These are phyloP conservation scores for Areca catechu DNA, from an alignment of 176 grass and related monocot species.

Conservation along the genomic window DNA sequence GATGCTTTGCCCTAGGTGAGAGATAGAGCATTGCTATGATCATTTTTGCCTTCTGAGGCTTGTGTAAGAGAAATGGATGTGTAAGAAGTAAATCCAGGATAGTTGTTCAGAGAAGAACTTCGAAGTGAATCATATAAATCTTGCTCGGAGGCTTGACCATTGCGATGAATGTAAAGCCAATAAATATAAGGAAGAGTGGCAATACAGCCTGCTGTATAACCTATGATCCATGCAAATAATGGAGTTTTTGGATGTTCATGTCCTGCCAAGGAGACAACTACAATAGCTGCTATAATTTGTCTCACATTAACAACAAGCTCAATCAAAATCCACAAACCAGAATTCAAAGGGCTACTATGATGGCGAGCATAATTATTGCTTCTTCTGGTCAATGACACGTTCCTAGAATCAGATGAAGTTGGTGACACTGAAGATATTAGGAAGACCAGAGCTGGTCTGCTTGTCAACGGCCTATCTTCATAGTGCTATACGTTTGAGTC, in stretches of 20 bases:
- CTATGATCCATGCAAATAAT: conserved; percentile 86
- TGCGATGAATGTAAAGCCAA: conserved; percentile 86
- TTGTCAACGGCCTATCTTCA: conserved; percentile 39
- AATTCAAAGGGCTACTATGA: conserved; percentile 81
- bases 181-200: conserved; percentile 87
- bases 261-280: conserved; percentile 66
- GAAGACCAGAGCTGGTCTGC: conserved; percentile 34
- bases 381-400: conserved; percentile 41
- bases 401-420: conserved; percentile 33
- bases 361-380: conserved; percentile 40
- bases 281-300: conserved; percentile 82
- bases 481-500: conserved; percentile 33
- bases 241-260: conserved; percentile 69
- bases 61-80: conserved; percentile 6
- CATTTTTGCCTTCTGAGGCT: conserved; percentile 26
- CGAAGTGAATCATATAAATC: conserved; percentile 28
- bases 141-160: conserved; percentile 42
- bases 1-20: background rate
- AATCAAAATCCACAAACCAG: conserved; percentile 93
- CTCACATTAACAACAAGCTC: conserved; percentile 88
- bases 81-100: conserved; percentile 30
- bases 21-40: conserved; percentile 32
- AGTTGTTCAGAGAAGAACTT: conserved; percentile 32
- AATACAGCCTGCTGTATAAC: conserved; percentile 86
- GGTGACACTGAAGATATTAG: conserved; percentile 37